A percentile compares a stretch with the other conserved stretches of the same genome.
Evolutionary conservation across 2,329 filamentous ascomycete species (phyloP).

Genomic region (Fusarium dimerum): DNA sequence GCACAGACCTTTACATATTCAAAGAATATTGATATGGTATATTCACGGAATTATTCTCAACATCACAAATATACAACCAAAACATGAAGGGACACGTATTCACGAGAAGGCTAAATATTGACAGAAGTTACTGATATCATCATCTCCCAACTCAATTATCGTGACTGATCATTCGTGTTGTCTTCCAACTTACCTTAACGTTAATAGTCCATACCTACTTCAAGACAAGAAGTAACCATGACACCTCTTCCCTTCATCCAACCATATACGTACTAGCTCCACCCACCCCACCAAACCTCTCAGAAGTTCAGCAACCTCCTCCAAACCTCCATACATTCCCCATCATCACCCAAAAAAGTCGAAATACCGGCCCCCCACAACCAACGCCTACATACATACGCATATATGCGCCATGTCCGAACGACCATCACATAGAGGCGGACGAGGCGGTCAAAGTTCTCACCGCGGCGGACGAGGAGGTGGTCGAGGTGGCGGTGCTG

Average conservation of each 20-base stretch:
- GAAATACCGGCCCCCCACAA: slow-evolving; percentile 6
- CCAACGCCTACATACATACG: slow-evolving; percentile 14
- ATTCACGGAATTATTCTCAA: no score
- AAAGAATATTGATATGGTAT: no score
- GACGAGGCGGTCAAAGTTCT: slow-evolving; percentile 45
- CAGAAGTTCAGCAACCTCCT: slow-evolving; percentile 15
- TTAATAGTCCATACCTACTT: no score
- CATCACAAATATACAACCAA: no score
- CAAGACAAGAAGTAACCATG: background rate
- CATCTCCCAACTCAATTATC: no score
- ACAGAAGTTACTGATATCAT: no score
- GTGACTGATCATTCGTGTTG: no score
- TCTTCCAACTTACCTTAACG: no score
- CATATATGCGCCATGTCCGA: slow-evolving; percentile 48
- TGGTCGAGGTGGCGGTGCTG: slow-evolving; percentile 49
- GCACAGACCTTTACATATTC: no score
- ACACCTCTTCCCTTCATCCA: background rate
- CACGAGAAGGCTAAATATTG: no score
- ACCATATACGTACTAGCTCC: slow-evolving; percentile 8
- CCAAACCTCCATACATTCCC: slow-evolving; percentile 1
- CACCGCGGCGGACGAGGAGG: slow-evolving; percentile 47
- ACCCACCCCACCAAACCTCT: slow-evolving; percentile 21
- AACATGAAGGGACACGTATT: no score
- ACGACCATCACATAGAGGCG: slow-evolving; percentile 48
- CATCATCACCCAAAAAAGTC: background rate